Evolutionary conservation across 176 grass and related monocot genomes (phyloP).

Genomic region (Musa itinerans): DNA sequence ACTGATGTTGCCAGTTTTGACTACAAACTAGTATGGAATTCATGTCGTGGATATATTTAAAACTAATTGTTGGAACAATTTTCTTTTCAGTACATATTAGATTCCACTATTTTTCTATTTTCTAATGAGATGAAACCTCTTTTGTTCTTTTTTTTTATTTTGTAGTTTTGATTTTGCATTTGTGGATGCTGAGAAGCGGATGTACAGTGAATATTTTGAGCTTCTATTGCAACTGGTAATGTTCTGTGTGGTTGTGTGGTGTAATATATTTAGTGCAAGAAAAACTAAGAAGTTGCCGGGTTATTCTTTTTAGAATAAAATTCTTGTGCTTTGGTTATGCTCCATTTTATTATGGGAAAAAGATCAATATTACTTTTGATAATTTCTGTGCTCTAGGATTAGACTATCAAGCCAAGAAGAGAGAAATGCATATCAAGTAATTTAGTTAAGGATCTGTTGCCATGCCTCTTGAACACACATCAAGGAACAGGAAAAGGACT

Average conservation of each 20-base stretch:
- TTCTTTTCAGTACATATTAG: too few relatives aligned
- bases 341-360: too few relatives aligned
- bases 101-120: neutral
- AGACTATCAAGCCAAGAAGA: too few relatives aligned
- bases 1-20: neutral
- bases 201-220: slow-evolving; percentile 83
- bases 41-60: neutral
- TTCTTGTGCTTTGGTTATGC: neutral
- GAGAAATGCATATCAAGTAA: too few relatives aligned
- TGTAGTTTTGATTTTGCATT: slow-evolving; percentile 95
- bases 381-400: too few relatives aligned
- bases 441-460: too few relatives aligned
- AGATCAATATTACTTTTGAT: too few relatives aligned
- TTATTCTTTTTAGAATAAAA: neutral
- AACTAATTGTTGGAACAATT: too few relatives aligned
- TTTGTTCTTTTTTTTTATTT: slow-evolving; percentile 14
- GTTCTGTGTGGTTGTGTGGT: neutral
- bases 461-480: too few relatives aligned
- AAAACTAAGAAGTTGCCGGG: neutral
- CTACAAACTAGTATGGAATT: neutral
- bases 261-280: neutral
- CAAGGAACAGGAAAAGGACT: too few relatives aligned
- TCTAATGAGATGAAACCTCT: slow-evolving; percentile 2
- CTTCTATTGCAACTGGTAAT: slow-evolving; percentile 84
- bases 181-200: slow-evolving; percentile 89